These are phyloP conservation scores for Lecanicillium sp. DNA, from an alignment of 2,329 filamentous ascomycete genomes.

Conservation along the genomic window DNA sequence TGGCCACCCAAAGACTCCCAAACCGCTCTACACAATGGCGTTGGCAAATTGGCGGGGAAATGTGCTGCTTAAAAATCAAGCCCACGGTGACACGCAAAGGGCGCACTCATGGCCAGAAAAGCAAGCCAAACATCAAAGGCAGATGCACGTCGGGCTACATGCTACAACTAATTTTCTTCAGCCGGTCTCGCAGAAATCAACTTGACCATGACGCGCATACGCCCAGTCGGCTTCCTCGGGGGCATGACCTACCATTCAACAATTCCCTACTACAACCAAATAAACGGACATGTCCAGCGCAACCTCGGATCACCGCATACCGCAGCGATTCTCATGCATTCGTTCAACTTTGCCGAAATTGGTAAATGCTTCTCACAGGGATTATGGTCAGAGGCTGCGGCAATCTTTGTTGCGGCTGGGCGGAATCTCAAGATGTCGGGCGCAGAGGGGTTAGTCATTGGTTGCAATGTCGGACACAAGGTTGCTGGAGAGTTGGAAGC, in stretches of 20 bases:
- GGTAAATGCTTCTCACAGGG: slow-evolving; percentile 33
- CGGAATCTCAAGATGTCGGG: slow-evolving; percentile 9
- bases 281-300: slow-evolving; percentile 11
- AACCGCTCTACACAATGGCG: too few species aligned
- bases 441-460: slow-evolving; percentile 12
- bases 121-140: too few species aligned
- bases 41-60: too few species aligned
- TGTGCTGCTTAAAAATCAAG: too few species aligned
- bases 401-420: slow-evolving; percentile 26
- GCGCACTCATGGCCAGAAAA: too few species aligned
- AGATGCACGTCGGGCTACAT: too few species aligned
- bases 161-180: too few species aligned
- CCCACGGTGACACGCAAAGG: too few species aligned
- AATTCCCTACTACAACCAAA: slow-evolving; percentile 13
- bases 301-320: slow-evolving; percentile 8
- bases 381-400: slow-evolving; percentile 31
- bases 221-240: slow-evolving; percentile 12
- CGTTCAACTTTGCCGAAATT: slow-evolving; percentile 13
- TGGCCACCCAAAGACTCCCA: too few species aligned
- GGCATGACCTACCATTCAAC: slow-evolving; percentile 15
- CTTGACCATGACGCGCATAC: background rate
- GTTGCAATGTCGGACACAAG: slow-evolving; percentile 13
- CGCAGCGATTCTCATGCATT: slow-evolving; percentile 11
- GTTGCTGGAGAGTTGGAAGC: slow-evolving; percentile 9
- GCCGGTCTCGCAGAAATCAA: too few species aligned